Conservation (phyloP, 2,329 filamentous ascomycete species). For the Xylariaceae sp. region DNA sequence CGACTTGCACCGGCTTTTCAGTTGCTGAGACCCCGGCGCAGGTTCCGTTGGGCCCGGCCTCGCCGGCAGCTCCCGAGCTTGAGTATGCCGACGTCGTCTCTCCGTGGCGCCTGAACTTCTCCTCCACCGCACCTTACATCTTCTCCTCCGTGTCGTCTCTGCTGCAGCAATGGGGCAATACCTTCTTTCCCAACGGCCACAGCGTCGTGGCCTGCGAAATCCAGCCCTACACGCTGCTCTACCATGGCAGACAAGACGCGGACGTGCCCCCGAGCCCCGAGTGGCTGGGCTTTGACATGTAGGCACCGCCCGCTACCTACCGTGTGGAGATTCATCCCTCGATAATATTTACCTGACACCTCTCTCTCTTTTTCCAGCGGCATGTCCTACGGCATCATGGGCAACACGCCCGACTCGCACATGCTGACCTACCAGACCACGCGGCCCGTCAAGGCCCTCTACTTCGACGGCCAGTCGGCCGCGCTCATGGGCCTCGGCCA, state of each 20-base stretch:
- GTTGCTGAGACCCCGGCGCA: too few relatives aligned
- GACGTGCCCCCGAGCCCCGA: slow-evolving; percentile 38
- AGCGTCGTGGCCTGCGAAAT: slow-evolving; percentile 38
- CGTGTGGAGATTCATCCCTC: neutral
- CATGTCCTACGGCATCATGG: slow-evolving; percentile 44
- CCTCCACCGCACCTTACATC: slow-evolving; percentile 38
- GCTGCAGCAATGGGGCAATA: slow-evolving; percentile 43
- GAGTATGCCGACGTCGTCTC: too few relatives aligned
- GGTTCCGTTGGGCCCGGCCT: too few relatives aligned
- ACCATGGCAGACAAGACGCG: slow-evolving; percentile 38
- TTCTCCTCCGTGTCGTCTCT: slow-evolving; percentile 39
- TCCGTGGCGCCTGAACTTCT: slow-evolving; percentile 40
- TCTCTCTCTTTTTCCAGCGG: neutral
- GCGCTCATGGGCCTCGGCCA: slow-evolving; percentile 38
- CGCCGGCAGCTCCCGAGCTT: too few relatives aligned
- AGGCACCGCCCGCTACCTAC: neutral
- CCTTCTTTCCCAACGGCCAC: slow-evolving; percentile 43
- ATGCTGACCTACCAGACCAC: slow-evolving; percentile 42
- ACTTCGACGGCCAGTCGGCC: slow-evolving; percentile 44
- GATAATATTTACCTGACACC: neutral
- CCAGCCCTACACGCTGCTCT: slow-evolving; percentile 38
- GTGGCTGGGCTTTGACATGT: slow-evolving; percentile 43
- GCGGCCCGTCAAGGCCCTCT: slow-evolving; percentile 33
- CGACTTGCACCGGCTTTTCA: too few relatives aligned
- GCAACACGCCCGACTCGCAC: slow-evolving; percentile 32